These are phyloP conservation scores for Aspergillus fumigatus DNA, from an alignment of 2,329 filamentous ascomycete genomes.

Conservation along the genomic window DNA sequence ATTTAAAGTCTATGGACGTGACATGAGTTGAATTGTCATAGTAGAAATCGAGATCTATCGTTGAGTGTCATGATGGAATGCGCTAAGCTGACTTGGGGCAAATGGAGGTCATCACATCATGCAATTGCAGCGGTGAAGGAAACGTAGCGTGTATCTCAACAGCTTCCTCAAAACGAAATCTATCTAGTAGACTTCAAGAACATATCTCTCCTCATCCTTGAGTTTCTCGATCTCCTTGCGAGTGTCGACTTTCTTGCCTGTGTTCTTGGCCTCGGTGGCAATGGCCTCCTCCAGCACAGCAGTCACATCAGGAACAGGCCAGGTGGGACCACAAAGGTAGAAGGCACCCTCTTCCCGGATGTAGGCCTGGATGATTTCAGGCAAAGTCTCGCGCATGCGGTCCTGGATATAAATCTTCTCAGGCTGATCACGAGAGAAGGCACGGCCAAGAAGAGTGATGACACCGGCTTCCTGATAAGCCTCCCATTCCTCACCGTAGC, in stretches of 20 bases:
- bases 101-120: constrained; percentile 7
- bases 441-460: constrained; percentile 86
- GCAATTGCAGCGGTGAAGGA: background rate
- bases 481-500: constrained; percentile 99
- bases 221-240: constrained; percentile 92
- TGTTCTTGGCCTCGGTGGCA: constrained; percentile 63
- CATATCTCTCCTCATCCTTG: constrained; percentile 92
- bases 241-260: constrained; percentile 72
- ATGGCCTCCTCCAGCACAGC: constrained; percentile 92
- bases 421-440: constrained; percentile 94
- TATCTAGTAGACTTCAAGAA: constrained; percentile 87
- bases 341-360: constrained; percentile 84
- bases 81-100: constrained; percentile 19
- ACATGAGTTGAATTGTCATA: background rate
- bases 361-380: constrained; percentile 80
- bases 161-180: background rate
- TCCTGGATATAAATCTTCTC: constrained; percentile 99
- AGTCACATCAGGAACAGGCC: constrained; percentile 96
- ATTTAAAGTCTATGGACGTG: background rate
- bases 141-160: background rate
- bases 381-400: constrained; percentile 83
- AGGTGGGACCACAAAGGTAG: constrained; percentile 96
- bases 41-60: background rate
- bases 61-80: constrained; percentile 5
- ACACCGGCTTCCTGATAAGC: constrained; percentile 94